Evolutionary conservation across 805 yeast genomes (phyloP).

Genomic region (Myxozyma mucilagina): DNA sequence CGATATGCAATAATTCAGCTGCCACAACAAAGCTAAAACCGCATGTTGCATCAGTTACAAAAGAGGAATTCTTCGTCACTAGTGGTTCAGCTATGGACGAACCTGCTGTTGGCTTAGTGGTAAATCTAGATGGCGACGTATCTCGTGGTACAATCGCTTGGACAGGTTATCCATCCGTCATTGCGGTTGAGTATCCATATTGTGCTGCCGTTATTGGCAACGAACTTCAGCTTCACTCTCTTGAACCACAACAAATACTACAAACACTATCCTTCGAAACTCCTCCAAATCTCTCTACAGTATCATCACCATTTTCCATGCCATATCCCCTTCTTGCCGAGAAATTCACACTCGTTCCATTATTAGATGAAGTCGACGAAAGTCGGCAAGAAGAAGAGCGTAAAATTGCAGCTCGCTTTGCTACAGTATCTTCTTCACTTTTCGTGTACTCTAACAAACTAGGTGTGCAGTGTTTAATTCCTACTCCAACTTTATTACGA

Average conservation of each 20-base stretch:
- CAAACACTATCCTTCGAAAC: slow-evolving; percentile 44
- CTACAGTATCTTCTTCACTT: slow-evolving; percentile 36
- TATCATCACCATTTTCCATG: slow-evolving; percentile 37
- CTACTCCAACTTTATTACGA: slow-evolving; percentile 37
- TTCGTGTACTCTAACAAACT: slow-evolving; percentile 34
- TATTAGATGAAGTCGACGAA: slow-evolving; percentile 34
- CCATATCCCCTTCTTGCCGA: slow-evolving; percentile 39
- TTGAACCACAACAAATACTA: slow-evolving; percentile 47
- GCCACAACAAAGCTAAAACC: slow-evolving; percentile 42
- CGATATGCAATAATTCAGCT: slow-evolving; percentile 41
- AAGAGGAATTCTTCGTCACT: slow-evolving; percentile 53
- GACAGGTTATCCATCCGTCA: slow-evolving; percentile 50
- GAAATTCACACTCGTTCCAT: slow-evolving; percentile 40
- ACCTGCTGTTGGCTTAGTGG: slow-evolving; percentile 62
- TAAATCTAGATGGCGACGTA: slow-evolving; percentile 58
- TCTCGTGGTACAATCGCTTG: slow-evolving; percentile 64
- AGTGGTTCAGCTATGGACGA: slow-evolving; percentile 52
- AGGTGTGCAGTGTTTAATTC: slow-evolving; percentile 37
- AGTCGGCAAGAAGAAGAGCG: slow-evolving; percentile 34
- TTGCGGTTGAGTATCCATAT: slow-evolving; percentile 48
- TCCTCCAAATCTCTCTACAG: slow-evolving; percentile 39
- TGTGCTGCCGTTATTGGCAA: slow-evolving; percentile 44
- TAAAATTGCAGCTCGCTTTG: slow-evolving; percentile 32
- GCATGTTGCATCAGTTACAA: slow-evolving; percentile 46
- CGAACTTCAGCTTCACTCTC: slow-evolving; percentile 44